phyloP scores from a whole-genome alignment of 1,139 yeast genomes.

The Suhomyces bribrorum region DNA sequence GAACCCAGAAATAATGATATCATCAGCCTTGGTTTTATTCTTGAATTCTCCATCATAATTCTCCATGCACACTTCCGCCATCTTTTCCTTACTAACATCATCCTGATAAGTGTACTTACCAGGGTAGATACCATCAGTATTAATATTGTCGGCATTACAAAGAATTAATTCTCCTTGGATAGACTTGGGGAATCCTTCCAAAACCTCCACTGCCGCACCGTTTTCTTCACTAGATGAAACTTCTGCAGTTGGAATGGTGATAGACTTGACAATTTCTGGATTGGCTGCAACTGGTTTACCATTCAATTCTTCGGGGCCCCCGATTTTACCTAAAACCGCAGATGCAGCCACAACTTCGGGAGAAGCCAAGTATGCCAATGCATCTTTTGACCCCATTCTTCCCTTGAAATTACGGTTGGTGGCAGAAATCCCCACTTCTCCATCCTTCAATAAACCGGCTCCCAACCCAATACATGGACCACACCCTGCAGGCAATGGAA shows the following conservation, averaged over 20 bases:
- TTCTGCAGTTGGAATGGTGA: slow-evolving; percentile 31
- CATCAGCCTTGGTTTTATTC: slow-evolving; percentile 78
- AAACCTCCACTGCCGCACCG: slow-evolving; percentile 57
- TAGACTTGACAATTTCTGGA: slow-evolving; percentile 49
- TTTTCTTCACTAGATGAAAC: slow-evolving; percentile 25
- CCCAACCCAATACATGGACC: slow-evolving; percentile 99
- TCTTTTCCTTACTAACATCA: slow-evolving; percentile 87
- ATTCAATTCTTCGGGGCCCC: slow-evolving; percentile 81
- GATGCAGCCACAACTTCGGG: slow-evolving; percentile 99
- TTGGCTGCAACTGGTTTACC: slow-evolving; percentile 55
- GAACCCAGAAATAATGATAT: slow-evolving; percentile 86
- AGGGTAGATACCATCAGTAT: slow-evolving; percentile 98
- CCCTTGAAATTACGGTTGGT: slow-evolving; percentile 98
- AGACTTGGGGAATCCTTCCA: slow-evolving; percentile 86
- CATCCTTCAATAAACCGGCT: slow-evolving; percentile 86
- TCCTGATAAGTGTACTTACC: slow-evolving; percentile 99
- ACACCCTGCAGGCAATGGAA: slow-evolving; percentile 95
- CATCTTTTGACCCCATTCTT: slow-evolving; percentile 97
- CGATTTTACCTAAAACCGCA: slow-evolving; percentile 90
- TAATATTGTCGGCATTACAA: slow-evolving; percentile 96
- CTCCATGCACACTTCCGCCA: slow-evolving; percentile 99
- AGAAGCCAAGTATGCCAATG: slow-evolving; percentile 91
- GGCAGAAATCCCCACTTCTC: slow-evolving; percentile 97
- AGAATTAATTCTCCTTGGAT: slow-evolving; percentile 89
- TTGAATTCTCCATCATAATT: slow-evolving; percentile 91